Base-by-base conservation (phyloP, 2,329 filamentous ascomycete genomes). In the Rachicladosporium sp. region DNA sequence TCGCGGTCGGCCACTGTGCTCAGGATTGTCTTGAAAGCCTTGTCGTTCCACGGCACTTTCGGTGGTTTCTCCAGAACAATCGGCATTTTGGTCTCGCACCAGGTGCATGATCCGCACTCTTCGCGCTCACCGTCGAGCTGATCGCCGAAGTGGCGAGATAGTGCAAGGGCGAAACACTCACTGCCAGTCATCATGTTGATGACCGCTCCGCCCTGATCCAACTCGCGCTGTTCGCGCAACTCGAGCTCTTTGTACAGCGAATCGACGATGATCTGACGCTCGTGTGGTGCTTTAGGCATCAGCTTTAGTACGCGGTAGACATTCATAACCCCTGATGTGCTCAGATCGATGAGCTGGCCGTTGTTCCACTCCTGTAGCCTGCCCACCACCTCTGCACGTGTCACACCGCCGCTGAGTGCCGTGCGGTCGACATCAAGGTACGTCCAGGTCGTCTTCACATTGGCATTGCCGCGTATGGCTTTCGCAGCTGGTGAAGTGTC, bases 111-210 rank as follows among this genome's bases (percentile, higher is more conserved):
- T 0, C 70, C 73, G 41, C 76, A 79, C 11, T 64, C 58, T 1
- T 52, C 46, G 36, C 63, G 64, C 0, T 57, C 56, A 4, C 60
- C 56, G 0, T 67, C 65, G 3, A 74, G 53, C 3, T 53, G 53
- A 54, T 76, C 75, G 12, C 73, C 74, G 44, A 80, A 78, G 46
- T 80, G 70, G 19, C 64, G 49, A 0, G 75, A 71, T 1, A 80
- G 59, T 0, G 64, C 57, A 1, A 58, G 56, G 0, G 74, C 68
- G 41, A 76, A 71, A 48, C 76, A 80, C 12, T 58, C 51, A 2
- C 53, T 46, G 0, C 61, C 64, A 0, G 74, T 78, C 41, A 79
- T 60, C 3, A 79, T 62, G n/a, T 65, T 52, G 15, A 70, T 60
- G 3, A 80, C 63, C 11, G 70, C 54, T 12, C 69, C 57, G 0